Evolutionary conservation across 306 rosid genomes (phyloP), one percentile per base, ranked within the genome.

Genomic region (Dryas alaskensis): DNA sequence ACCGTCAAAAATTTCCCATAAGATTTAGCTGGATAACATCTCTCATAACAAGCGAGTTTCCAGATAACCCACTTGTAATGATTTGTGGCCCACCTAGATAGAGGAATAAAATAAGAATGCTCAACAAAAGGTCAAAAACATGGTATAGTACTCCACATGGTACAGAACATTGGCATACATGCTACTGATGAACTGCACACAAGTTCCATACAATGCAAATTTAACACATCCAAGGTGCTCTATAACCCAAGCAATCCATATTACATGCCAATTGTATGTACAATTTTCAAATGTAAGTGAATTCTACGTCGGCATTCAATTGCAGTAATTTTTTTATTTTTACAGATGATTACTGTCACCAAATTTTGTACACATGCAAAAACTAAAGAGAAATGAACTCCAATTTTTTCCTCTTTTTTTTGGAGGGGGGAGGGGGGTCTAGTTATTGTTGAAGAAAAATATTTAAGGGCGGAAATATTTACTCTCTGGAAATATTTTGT

Each of bases 21-120:
- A 60, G 84, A 78, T 59, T 83, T 79, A 57, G 86, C 79, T 25
- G 92, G 76, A 82, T 79, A 70, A 79, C 79, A 86, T 83, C 96
- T 85, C 79, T 86, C 97, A 50, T 93, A 91, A 78, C 92, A 91
- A 72, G 94, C 94, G 76, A 93, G 83, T 79, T 93, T 93, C 98
- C 98, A 93, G 65, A 91, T 88, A 79, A 91, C 87, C 98, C 97
- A 91, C 78, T 86, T 89, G 91, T 85, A 91, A 83, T 91, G 98
- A 86, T 91, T 93, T 25, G 55, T 70, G 71, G 89, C 94, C 98
- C 98, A 93, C 85, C 98, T 93, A 69, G 52, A 85, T 59, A 73
- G 65, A 78, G 65, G 70, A 43, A 77, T 51, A 51, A 48, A n/a
- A 19, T 19, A 80, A 79, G 65, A 79, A 77, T 52, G 19, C 66